Base-by-base conservation (phyloP, 441 rosid species). In the Cnidoscolus chayamansa region DNA sequence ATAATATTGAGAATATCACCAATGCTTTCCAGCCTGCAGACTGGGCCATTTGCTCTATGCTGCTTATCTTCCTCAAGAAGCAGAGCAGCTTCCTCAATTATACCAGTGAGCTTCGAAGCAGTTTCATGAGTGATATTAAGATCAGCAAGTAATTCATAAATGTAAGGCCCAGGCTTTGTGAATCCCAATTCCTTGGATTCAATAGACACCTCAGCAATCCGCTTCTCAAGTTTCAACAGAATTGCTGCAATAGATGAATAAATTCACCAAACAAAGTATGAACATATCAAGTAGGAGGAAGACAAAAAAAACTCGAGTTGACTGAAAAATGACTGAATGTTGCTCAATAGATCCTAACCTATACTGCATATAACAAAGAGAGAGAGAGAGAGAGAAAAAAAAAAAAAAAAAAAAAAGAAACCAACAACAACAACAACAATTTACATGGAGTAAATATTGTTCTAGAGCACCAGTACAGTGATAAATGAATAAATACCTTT, bases 121-220 rank as follows among this genome's bases (percentile, higher is more conserved):
- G 97, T 95, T 72, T 87, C 88, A 64, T 82, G 83, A 17, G 90
- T 90, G 79, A 95, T 88, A 81, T 93, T 93, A 65, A 95, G 92
- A 65, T 86, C 92, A 69, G 87, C 78, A 64, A 95, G 90, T 76
- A 95, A 67, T 74, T 93, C 93, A 82, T 90, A 93, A 40, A 93
- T 88, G 84, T 90, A 93, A 54, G 89, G 88, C 77, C 99, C 99
- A 53, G 99, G 97, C 89, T 83, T 88, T 57, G 98, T 91, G 81
- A 90, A 93, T 71, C 99, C 99, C 67, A 87, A 71, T 64, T 91
- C 95, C 85, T 74, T 91, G 45, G 89, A 89, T 63, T 83, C 86
- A 81, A 95, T 82, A 79, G 98, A 89, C 76, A 95, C 74, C 72
- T 93, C 93, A 79, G 88, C 86, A 76, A 95, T 95, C 76, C 86